phyloP scores from a whole-genome alignment of 768 basidiomycete genomes.

The Boletellus emodensis region DNA sequence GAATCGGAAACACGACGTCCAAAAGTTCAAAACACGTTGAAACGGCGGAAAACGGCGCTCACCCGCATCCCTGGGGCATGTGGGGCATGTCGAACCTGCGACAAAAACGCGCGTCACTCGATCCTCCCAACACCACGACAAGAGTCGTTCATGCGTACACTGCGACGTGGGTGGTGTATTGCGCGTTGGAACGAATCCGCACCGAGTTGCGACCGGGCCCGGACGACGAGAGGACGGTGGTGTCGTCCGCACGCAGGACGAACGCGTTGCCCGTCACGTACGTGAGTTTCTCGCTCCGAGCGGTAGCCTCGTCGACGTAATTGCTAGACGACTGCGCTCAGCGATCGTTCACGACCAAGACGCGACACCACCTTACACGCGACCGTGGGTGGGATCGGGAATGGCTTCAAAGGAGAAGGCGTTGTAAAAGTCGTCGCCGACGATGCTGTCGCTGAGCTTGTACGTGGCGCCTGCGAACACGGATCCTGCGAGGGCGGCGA shows the following conservation, averaged over 20 bases:
- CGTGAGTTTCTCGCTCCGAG: constrained; percentile 27
- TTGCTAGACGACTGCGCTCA: constrained; percentile 20
- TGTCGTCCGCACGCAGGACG: constrained; percentile 37
- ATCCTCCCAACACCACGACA: not conserved
- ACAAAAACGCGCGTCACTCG: not conserved
- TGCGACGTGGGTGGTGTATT: constrained; percentile 34
- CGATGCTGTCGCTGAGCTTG: constrained; percentile 22
- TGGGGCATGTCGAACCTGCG: constrained; percentile 32
- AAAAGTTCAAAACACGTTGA: no score
- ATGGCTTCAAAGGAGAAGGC: constrained; percentile 33
- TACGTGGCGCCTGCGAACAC: constrained; percentile 25
- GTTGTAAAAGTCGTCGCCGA: constrained; percentile 30
- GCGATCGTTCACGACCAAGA: not conserved
- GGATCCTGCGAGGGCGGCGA: constrained; percentile 11
- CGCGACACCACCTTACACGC: constrained; percentile 28
- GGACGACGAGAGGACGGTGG: constrained; percentile 23
- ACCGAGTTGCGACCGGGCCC: constrained; percentile 36
- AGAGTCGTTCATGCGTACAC: constrained; percentile 20
- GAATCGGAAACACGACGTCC: no score
- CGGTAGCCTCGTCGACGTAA: constrained; percentile 30
- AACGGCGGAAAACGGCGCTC: no score
- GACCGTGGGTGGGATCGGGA: constrained; percentile 35
- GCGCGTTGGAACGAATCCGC: constrained; percentile 28
- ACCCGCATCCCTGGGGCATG: constrained; percentile 37
- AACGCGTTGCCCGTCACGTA: constrained; percentile 27